Evolutionary conservation across 148 eudicot species (phyloP), one percentile per base, ranked within the genome.

Genomic region (Rhododendron williamsianum): DNA sequence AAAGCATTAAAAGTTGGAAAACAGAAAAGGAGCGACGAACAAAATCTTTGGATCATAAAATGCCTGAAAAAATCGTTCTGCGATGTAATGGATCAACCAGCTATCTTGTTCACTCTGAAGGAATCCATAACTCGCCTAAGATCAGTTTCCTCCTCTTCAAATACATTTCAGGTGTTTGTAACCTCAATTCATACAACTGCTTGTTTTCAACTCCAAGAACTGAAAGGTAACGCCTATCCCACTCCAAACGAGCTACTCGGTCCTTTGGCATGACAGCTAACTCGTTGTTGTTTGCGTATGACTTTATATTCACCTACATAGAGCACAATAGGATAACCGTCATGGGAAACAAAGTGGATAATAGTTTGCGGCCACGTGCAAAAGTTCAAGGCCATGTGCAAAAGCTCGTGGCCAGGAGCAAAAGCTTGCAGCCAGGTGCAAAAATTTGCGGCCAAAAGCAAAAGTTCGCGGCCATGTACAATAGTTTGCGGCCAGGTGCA

Each of bases 131-230:
- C 89, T 86, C 79, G 92, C 49, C 99, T 98, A 81, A 97, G 88
- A 33, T 97, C 98, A 45, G 38, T 82, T 89, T 97, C 98, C 89
- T 90, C 99, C 84, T 95, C 96, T 16, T 81, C 89, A 81, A 94
- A 95, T 33, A 94, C 93, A 41, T 87, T 95, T 97, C 98, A 12
- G 99, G 99, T 41, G 91, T 90, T 82, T 97, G 99, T 89, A 97
- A 80, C 85, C 99, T 92, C 52, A 97, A 84, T 81, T 90, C 95
- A 51, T 97, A 97, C 65, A 97, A 81, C 84, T 91, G 91, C 85
- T 93, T 97, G 89, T 97, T 97, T 91, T 97, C 99, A 58, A 97
- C 99, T 80, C 99, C 99, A 38, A 97, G 95, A 84, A 97, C 98
- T 27, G 99, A 91, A 84, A 95, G 93, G 82, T 97, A 97, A 41